These are phyloP conservation scores for Phialocephala subalpina DNA, from an alignment of 2,329 filamentous ascomycete genomes.

Conservation along the genomic window DNA sequence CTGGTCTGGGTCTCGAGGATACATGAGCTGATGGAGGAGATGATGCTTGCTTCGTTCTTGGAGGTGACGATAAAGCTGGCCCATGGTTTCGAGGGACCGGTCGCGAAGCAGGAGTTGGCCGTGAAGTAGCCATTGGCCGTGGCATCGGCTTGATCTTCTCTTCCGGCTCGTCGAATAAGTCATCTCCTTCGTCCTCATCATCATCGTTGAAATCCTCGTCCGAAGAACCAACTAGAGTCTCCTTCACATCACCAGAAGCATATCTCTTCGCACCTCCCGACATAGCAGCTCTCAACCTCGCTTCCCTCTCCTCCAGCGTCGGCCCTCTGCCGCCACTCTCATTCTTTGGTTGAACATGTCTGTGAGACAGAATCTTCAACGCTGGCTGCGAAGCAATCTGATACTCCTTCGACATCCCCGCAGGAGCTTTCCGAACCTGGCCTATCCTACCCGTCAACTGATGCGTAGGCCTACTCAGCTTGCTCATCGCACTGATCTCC, in stretches of 20 bases:
- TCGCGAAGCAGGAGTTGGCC: neutral
- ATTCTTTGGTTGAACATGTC: constrained; percentile 24
- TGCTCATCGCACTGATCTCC: constrained; percentile 58
- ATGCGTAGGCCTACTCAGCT: constrained; percentile 52
- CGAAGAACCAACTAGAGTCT: constrained; percentile 36
- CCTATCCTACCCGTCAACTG: constrained; percentile 43
- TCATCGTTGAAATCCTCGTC: constrained; percentile 35
- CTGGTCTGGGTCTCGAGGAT: constrained; percentile 16
- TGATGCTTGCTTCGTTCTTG: constrained; percentile 17
- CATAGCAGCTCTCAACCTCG: constrained; percentile 37
- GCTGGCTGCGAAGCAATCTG: constrained; percentile 51
- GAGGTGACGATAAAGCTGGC: constrained; percentile 16
- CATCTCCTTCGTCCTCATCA: constrained; percentile 30
- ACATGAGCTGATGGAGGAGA: constrained; percentile 9
- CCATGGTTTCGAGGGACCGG: neutral
- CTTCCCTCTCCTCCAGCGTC: constrained; percentile 48
- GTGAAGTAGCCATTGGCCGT: neutral
- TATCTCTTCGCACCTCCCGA: constrained; percentile 23
- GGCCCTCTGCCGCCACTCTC: constrained; percentile 28
- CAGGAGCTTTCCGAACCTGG: constrained; percentile 57
- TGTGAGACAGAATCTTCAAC: constrained; percentile 44
- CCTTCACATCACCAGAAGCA: constrained; percentile 13
- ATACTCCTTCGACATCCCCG: constrained; percentile 61
- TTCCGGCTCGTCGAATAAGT: constrained; percentile 36
- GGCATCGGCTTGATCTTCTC: neutral